Percentiles rank a stretch among this genome's conserved stretches.
These are phyloP conservation scores for Globomyces pollinis-pini DNA, from an alignment of 192 early-diverging fungal species.

Conservation along the genomic window DNA sequence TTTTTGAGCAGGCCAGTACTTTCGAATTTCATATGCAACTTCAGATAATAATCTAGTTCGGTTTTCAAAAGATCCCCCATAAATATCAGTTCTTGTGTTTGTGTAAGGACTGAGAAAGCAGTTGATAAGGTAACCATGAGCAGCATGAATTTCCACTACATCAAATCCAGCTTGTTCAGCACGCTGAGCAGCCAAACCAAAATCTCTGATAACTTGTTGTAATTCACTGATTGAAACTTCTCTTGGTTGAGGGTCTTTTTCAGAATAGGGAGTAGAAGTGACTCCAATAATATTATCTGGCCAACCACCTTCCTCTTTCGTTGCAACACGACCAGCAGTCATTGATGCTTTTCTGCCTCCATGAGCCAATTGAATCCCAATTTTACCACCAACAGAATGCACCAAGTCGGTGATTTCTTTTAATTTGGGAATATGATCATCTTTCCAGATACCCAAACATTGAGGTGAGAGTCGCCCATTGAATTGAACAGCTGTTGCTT, in stretches of 20 bases:
- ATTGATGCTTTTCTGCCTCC: conserved; percentile 72
- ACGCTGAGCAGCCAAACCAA: conserved; percentile 58
- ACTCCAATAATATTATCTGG: conserved; percentile 63
- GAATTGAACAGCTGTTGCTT: conserved; percentile 60
- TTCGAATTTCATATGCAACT: conserved; percentile 20
- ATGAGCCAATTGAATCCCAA: conserved; percentile 71
- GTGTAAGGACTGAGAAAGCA: conserved; percentile 71
- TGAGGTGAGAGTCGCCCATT: conserved; percentile 73
- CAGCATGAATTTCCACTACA: conserved; percentile 82
- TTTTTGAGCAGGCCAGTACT: conserved; percentile 64
- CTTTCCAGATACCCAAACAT: conserved; percentile 75
- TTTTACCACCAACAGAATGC: conserved; percentile 44
- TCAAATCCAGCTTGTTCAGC: conserved; percentile 76
- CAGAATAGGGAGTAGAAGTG: conserved; percentile 23
- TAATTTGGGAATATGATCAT: conserved; percentile 59
- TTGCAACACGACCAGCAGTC: conserved; percentile 25
- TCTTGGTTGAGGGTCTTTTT: conserved; percentile 22
- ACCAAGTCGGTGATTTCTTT: conserved; percentile 53
- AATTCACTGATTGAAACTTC: conserved; percentile 52
- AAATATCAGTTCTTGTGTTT: conserved; percentile 84
- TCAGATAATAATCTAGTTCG: conserved; percentile 70
- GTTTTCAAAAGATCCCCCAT: conserved; percentile 88
- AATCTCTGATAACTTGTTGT: conserved; percentile 41
- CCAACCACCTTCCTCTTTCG: conserved; percentile 57
- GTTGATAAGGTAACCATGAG: conserved; percentile 84